These are phyloP conservation scores for Incumbomyces delicatus DNA, from an alignment of 2,329 filamentous ascomycete species.

Conservation along the genomic window DNA sequence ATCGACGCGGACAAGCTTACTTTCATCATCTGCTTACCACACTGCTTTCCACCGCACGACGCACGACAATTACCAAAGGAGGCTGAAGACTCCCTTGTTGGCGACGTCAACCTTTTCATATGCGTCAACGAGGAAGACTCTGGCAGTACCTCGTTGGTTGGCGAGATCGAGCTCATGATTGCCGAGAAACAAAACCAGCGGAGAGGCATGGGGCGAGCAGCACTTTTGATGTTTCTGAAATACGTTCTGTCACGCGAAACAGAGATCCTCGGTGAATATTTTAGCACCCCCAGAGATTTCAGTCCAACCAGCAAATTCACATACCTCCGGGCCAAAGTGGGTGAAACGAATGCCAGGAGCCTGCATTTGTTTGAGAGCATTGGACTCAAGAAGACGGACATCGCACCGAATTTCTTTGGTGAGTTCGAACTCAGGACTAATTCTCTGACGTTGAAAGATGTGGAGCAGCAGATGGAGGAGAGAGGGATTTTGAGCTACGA, in stretches of 20 bases:
- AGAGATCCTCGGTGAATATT: slow-evolving; percentile 33
- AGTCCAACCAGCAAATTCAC: slow-evolving; percentile 22
- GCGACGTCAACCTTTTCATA: slow-evolving; percentile 76
- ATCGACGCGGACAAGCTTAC: slow-evolving; percentile 76
- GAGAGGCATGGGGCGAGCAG: slow-evolving; percentile 54
- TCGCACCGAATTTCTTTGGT: slow-evolving; percentile 55
- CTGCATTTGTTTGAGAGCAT: slow-evolving; percentile 51
- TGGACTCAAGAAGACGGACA: slow-evolving; percentile 44
- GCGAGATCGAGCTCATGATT: slow-evolving; percentile 83
- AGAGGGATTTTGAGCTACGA: slow-evolving; percentile 29
- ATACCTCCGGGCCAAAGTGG: slow-evolving; percentile 54
- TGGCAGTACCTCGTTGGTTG: slow-evolving; percentile 37
- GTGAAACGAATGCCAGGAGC: slow-evolving; percentile 46
- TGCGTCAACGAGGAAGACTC: slow-evolving; percentile 40
- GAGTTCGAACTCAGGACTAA: slow-evolving; percentile 50
- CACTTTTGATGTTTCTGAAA: slow-evolving; percentile 57
- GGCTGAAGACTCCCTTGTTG: slow-evolving; percentile 50
- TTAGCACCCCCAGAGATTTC: neutral
- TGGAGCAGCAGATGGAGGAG: slow-evolving; percentile 23
- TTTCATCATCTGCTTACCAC: slow-evolving; percentile 62
- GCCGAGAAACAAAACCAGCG: slow-evolving; percentile 50
- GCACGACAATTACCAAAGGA: slow-evolving; percentile 35
- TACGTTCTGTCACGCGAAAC: slow-evolving; percentile 52
- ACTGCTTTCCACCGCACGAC: too few species aligned
- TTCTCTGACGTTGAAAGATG: slow-evolving; percentile 22